Base-by-base conservation (phyloP, 2,329 filamentous ascomycete genomes). In the Ascochyta rabiei region DNA sequence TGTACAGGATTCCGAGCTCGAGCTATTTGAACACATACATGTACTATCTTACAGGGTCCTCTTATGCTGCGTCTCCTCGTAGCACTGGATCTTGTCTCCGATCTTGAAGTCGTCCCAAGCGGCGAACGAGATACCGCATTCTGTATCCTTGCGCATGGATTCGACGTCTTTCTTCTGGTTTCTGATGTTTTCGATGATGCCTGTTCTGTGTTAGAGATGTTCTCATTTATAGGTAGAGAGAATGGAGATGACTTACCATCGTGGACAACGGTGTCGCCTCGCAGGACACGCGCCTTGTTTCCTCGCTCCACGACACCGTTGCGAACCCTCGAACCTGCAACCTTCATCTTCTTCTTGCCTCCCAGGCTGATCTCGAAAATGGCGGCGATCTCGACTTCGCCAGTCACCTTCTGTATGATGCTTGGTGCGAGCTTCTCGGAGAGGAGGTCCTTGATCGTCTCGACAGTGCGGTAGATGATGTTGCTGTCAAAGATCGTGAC, bases 101-200 rank as follows among this genome's bases (percentile, higher is more conserved):
- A 86, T 80, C 68, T 88, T 75, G 71, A 98, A 89, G 19, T 86
- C 89, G 42, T 89, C 82, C 86, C 91, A 99, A 28, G 81, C 83
- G 3, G 89, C 86, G 68, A 99, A 93, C 47, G 86, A 87, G 63
- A 99, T 88, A 62, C 95, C 95, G 68, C 95, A 99, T 76, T 99
- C 95, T n/a, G 84, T 86, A 54, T 92, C 93, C 77, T 96, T 98
- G 67, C 86, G 87, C 86, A 96, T 95, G 70, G 96, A 91, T 40
- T 81, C 80, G 26, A 95, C 90, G 62, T 97, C 91, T 74, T 96
- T 96, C 82, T 98, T 97, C 74, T 89, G 86, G 68, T 96, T 90
- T 79, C 95, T 97, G 54, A 99, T 85, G 1, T 90, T 90, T 16
- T 86, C 83, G 38, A 98, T 84, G 46, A 82, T 83, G 62, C 93